Evolutionary conservation across 768 basidiomycete genomes (phyloP).

Genomic region (Kwoniella mangroviensis): DNA sequence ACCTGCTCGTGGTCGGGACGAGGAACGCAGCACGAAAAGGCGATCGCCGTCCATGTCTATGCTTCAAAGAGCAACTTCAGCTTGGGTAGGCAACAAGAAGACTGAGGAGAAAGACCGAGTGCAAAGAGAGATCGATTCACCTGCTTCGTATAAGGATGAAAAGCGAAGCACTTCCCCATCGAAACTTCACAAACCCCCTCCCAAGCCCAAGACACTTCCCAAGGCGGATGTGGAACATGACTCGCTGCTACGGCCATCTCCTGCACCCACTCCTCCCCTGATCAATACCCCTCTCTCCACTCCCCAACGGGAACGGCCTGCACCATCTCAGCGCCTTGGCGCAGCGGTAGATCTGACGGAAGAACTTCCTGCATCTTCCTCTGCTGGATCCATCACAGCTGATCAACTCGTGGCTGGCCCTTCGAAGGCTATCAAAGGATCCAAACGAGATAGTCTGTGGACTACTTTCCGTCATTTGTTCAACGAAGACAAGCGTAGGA

Average conservation of each 20-base stretch:
- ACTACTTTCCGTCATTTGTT: slow-evolving; percentile 90
- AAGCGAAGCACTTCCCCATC: slow-evolving; percentile 41
- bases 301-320: slow-evolving; percentile 54
- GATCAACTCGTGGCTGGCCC: slow-evolving; percentile 14
- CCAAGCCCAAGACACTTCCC: slow-evolving; percentile 22
- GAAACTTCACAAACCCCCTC: slow-evolving; percentile 48
- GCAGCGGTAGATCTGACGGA: slow-evolving; percentile 10
- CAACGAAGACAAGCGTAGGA: slow-evolving; percentile 78
- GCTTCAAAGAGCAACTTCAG: slow-evolving; percentile 92
- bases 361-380: slow-evolving; percentile 6
- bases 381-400: slow-evolving; percentile 9
- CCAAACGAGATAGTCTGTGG: slow-evolving; percentile 78
- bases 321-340: background rate
- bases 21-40: slow-evolving; percentile 60
- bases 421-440: slow-evolving; percentile 43
- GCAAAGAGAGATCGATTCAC: slow-evolving; percentile 20
- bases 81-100: slow-evolving; percentile 78
- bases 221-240: slow-evolving; percentile 22
- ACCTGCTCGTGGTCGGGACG: slow-evolving; percentile 14
- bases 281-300: slow-evolving; percentile 66
- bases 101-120: slow-evolving; percentile 66
- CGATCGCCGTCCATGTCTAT: slow-evolving; percentile 91
- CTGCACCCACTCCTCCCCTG: slow-evolving; percentile 2
- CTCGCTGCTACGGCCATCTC: slow-evolving; percentile 2
- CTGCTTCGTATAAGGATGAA: slow-evolving; percentile 23